These are phyloP conservation scores for Nepenthes gracilis DNA, from an alignment of 148 eudicot genomes.

Conservation along the genomic window DNA sequence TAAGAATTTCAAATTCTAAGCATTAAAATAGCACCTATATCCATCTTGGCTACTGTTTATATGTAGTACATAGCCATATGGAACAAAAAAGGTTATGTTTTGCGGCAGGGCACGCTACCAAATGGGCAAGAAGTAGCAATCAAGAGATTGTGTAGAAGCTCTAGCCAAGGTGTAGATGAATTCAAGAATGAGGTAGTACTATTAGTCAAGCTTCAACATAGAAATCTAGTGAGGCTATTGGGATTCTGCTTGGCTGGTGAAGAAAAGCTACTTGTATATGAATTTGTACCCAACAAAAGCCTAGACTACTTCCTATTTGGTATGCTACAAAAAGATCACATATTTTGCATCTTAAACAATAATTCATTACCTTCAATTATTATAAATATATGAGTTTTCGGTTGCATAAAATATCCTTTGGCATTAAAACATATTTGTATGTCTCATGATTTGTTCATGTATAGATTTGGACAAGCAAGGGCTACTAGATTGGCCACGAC, in stretches of 20 bases:
- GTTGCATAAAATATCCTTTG: no score
- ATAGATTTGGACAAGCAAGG: background rate
- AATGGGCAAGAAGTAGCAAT: no score
- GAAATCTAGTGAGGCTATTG: constrained; percentile 12
- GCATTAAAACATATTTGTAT: no score
- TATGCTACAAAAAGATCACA: constrained; percentile 1
- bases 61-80: no score
- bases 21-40: no score
- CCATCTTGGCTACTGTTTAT: no score
- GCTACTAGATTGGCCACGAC: constrained; percentile 8
- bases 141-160: constrained; percentile 7
- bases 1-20: no score
- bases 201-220: no score
- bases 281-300: constrained; percentile 32
- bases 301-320: constrained; percentile 32
- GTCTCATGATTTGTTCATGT: no score
- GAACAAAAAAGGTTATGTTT: no score
- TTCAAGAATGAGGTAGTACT: constrained; percentile 19
- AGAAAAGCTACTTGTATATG: constrained; percentile 39
- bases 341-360: background rate
- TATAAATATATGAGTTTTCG: background rate
- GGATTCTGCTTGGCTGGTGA: constrained; percentile 27
- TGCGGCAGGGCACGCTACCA: no score
- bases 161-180: constrained; percentile 16
- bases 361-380: background rate